Conservation (phyloP, 106 monocot species). For the Cymbidium sinense region DNA sequence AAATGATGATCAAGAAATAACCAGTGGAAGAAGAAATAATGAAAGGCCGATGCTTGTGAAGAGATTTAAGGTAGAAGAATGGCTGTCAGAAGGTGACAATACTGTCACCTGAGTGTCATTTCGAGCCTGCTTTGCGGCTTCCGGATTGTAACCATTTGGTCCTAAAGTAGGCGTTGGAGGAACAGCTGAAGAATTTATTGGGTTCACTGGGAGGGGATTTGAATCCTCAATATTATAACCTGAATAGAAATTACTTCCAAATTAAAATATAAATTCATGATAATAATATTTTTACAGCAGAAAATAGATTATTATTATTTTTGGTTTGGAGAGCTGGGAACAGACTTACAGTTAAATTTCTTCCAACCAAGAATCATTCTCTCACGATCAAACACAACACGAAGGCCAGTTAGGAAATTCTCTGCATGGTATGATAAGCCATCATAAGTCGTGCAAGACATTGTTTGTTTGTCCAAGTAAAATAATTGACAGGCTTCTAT, state of each 20-base stretch:
- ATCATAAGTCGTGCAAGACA: not conserved
- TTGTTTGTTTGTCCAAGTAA: not conserved
- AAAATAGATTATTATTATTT: no score
- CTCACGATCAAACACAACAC: constrained; percentile 64
- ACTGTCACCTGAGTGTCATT: constrained; percentile 33
- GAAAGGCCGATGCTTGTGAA: constrained; percentile 4
- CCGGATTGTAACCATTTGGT: constrained; percentile 32
- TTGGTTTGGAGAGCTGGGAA: not conserved
- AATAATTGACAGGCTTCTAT: no score
- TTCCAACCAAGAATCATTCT: constrained; percentile 71
- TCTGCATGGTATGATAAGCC: constrained; percentile 29
- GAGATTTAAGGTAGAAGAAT: constrained; percentile 13
- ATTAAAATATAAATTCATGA: not conserved
- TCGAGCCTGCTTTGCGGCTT: constrained; percentile 30
- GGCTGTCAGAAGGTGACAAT: constrained; percentile 12
- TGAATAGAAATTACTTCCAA: not conserved
- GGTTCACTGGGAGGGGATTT: constrained; percentile 40
- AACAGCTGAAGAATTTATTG: constrained; percentile 20
- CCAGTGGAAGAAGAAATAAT: constrained; percentile 15
- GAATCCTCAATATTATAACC: constrained; percentile 56
- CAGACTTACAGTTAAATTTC: constrained; percentile 65
- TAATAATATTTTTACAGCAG: not conserved
- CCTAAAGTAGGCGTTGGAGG: constrained; percentile 17
- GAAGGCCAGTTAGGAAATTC: constrained; percentile 77
- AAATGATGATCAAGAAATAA: constrained; percentile 36